Evolutionary conservation across 1,139 yeast genomes (phyloP).

Genomic region (Yamadazyma taylorii): DNA sequence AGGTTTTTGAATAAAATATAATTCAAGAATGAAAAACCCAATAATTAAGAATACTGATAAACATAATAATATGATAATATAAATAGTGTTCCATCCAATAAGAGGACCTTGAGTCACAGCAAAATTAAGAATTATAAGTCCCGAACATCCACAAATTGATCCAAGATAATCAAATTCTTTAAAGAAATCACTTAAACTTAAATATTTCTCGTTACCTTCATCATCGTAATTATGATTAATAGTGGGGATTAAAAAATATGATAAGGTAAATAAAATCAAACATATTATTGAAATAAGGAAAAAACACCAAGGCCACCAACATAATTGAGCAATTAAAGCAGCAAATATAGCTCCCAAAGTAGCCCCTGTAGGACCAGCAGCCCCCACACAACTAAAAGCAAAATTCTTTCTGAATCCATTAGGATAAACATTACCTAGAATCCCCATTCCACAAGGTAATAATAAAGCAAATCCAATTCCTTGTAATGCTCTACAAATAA

Average conservation of each 20-base stretch:
- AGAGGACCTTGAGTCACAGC: conserved; percentile 57
- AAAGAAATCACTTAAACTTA: conserved; percentile 5
- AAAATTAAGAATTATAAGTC: conserved; percentile 50
- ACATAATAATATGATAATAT: conserved; percentile 45
- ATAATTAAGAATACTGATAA: conserved; percentile 37
- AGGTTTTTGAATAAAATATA: conserved; percentile 33
- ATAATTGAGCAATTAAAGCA: conserved; percentile 42
- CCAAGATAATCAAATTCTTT: conserved; percentile 45
- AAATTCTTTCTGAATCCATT: conserved; percentile 49
- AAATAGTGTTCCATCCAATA: conserved; percentile 49
- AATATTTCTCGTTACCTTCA: conserved; percentile 6
- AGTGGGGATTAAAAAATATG: conserved; percentile 35
- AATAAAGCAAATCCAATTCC: conserved; percentile 56
- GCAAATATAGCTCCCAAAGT: conserved; percentile 49
- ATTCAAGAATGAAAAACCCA: conserved; percentile 32
- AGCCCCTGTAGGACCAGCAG: conserved; percentile 58
- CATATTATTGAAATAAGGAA: conserved; percentile 44
- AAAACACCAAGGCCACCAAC: conserved; percentile 56
- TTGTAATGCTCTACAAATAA: conserved; percentile 52
- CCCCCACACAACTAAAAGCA: conserved; percentile 52
- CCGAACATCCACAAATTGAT: conserved; percentile 45
- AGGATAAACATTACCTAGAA: conserved; percentile 43
- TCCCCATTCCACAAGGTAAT: conserved; percentile 20
- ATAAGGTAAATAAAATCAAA: conserved; percentile 25
- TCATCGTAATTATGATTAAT: not conserved